Evolutionary conservation across 1,139 yeast genomes (phyloP).

Genomic region (Candida sp.): DNA sequence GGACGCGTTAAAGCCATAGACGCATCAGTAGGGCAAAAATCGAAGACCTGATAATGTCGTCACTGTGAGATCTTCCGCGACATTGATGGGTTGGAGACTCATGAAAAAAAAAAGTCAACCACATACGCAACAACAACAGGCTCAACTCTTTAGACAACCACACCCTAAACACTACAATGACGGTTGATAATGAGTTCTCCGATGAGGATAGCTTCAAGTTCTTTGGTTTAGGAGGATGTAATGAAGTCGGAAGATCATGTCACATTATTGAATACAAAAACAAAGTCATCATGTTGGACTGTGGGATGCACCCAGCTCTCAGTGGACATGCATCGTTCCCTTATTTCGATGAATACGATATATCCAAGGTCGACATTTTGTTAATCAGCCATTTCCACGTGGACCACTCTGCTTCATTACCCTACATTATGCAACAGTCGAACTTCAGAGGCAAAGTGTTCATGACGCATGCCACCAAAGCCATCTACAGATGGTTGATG

Average conservation of each 20-base stretch:
- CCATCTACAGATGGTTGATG: conserved; percentile 93
- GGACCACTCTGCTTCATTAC: conserved; percentile 97
- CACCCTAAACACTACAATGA: conserved; percentile 7
- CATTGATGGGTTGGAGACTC: no score
- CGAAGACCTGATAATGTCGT: no score
- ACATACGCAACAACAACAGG: background rate
- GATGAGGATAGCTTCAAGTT: conserved; percentile 61
- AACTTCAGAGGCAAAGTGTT: conserved; percentile 93
- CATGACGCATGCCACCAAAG: conserved; percentile 99
- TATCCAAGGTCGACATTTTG: conserved; percentile 83
- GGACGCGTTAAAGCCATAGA: background rate
- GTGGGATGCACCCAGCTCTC: conserved; percentile 98
- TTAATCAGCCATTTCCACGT: conserved; percentile 94
- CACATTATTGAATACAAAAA: conserved; percentile 93
- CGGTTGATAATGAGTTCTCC: conserved; percentile 11
- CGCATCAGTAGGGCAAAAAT: no score
- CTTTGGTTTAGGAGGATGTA: conserved; percentile 99
- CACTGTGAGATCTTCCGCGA: no score
- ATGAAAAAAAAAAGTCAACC: background rate
- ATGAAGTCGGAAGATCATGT: conserved; percentile 97
- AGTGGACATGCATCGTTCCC: conserved; percentile 92
- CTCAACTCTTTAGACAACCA: background rate
- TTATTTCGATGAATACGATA: conserved; percentile 92
- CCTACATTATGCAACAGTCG: conserved; percentile 98
- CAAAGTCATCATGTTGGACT: conserved; percentile 96